Base-by-base conservation (phyloP, 768 basidiomycete species). In the Tulasnella sp. region DNA sequence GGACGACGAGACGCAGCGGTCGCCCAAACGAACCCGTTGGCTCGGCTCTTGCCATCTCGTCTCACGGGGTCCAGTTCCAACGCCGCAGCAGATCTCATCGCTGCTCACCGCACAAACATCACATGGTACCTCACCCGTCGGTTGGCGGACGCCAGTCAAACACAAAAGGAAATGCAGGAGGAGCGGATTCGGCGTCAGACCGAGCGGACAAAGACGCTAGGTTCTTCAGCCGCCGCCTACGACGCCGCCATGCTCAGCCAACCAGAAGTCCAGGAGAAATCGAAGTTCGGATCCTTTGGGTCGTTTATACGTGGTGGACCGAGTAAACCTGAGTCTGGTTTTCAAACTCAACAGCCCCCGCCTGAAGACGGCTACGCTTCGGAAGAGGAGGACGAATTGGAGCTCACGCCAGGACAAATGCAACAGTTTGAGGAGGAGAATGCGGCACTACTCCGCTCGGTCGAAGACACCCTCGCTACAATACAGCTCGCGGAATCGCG, bases 361-460 rank as follows among this genome's bases (percentile, higher is more conserved):
- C 65, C 63, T 64, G 67, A 38, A 15, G 34, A 15, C 34, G 15
- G 7, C 15, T 62, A 61, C 2, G 88, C 88, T 54, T 66, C 68
- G 41, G 71, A 70, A 51, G 68, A 73, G 55, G 83, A 85, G 41
- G 85, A 90, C 59, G 86, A 90, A 63, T 73, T 85, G 19, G 87
- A 92, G 67, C 77, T 96, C n/a, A 80, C 86, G 0, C 78, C 80
- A 44, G 90, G 87, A 3, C 91, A 93, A 69, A 88, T 96, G 56
- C 82, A 89, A 68, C 89, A 91, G 69, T 97, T 97, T 69, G 92
- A 96, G 73, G 74, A 80, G 9, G 95, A 98, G 71, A 97, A 97
- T 68, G 85, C 88, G 45, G 80, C 81, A 58, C 86, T 98, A 53
- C 73, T 98, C 38, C 83, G 83, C 65, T 80, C 80, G 50, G 90